Evolutionary conservation across 1,139 yeast species (phyloP), one percentile per base, ranked within the genome.

Genomic region (Suhomyces taliae): DNA sequence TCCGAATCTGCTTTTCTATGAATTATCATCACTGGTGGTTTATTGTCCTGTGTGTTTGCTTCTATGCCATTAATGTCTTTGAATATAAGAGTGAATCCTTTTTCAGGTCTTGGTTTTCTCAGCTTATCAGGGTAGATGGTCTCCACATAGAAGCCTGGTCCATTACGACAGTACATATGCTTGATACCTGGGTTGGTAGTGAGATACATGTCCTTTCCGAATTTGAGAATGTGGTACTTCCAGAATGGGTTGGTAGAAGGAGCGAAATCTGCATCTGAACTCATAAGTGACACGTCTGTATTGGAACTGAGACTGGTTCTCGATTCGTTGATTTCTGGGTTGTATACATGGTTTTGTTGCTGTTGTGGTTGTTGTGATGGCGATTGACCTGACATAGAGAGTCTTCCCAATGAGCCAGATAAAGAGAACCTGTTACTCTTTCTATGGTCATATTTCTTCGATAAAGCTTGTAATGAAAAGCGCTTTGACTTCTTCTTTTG

Each of bases 131-230:
- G 55, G 33, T 49, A 55, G 32, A 63, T 61, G 2, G 79, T 60
- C 45, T 76, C 76, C 5, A 81, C 76, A 51, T 72, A 78, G 56
- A 74, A 79, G 1, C 86, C 82, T 0, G 87, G 87, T 0, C 79
- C 85, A 55, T 72, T 70, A 19, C 85, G 65, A 48, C 85, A 77
- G 54, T 76, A 78, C 40, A 78, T 62, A 56, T 82, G 86, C 50
- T 76, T 74, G 33, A 70, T 62, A 26, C 78, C 81, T 0, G 87
- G 87, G 54, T 81, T 83, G 1, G 87, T 82, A 1, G 86, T 76
- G 29, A 82, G 57, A 54, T 82, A 82, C 46, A 81, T 66, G 49
- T 72, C 74, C 36, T 70, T 71, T 6, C 82, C 81, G 44, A 79
- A 66, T 44, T 69, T 72, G 29, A 79, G 60, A 9, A 82, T 66